phyloP scores from a whole-genome alignment of 75 land plant genomes.

The Sequoiadendron giganteum region DNA sequence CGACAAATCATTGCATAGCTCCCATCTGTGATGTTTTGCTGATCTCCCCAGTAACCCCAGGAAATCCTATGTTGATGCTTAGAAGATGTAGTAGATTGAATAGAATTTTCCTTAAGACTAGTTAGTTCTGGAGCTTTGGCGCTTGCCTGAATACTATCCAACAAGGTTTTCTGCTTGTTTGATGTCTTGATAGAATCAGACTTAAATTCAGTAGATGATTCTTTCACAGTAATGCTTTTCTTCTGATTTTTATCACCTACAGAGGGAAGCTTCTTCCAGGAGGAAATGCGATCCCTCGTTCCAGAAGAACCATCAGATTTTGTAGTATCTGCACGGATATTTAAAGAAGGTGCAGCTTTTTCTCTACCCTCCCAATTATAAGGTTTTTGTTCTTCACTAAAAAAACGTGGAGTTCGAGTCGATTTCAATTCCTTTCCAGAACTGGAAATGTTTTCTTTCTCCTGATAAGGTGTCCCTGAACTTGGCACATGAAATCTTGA shows the following conservation, averaged over 20 bases:
- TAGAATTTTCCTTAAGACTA: conserved; percentile 29
- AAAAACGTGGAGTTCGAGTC: conserved; percentile 41
- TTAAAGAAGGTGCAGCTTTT: conserved; percentile 20
- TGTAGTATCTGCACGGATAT: conserved; percentile 3
- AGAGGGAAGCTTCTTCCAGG: conserved; percentile 79
- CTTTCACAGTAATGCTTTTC: conserved; percentile 18
- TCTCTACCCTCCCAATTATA: conserved; percentile 37
- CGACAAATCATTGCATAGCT: conserved; percentile 77
- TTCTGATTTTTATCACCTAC: conserved; percentile 30
- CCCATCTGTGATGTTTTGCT: conserved; percentile 59
- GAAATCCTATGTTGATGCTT: conserved; percentile 65
- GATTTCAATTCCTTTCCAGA: conserved; percentile 33
- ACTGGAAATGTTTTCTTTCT: conserved; percentile 42
- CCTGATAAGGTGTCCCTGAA: conserved; percentile 48
- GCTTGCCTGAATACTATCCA: conserved; percentile 19
- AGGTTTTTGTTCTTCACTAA: conserved; percentile 57
- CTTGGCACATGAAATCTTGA: conserved; percentile 29
- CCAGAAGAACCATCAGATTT: conserved; percentile 30
- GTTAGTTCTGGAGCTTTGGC: conserved; percentile 32
- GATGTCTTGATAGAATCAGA: conserved; percentile 12
- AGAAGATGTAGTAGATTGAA: conserved; percentile 30
- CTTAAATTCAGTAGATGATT: conserved; percentile 25
- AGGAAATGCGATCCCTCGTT: conserved; percentile 57
- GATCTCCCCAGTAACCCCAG: conserved; percentile 93
- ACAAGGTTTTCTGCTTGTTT: conserved; percentile 7